A percentile compares a stretch with the other conserved stretches of the same genome.
These are phyloP conservation scores for Cercophora newfieldiana DNA, from an alignment of 495 filamentous ascomycete genomes.

Conservation along the genomic window DNA sequence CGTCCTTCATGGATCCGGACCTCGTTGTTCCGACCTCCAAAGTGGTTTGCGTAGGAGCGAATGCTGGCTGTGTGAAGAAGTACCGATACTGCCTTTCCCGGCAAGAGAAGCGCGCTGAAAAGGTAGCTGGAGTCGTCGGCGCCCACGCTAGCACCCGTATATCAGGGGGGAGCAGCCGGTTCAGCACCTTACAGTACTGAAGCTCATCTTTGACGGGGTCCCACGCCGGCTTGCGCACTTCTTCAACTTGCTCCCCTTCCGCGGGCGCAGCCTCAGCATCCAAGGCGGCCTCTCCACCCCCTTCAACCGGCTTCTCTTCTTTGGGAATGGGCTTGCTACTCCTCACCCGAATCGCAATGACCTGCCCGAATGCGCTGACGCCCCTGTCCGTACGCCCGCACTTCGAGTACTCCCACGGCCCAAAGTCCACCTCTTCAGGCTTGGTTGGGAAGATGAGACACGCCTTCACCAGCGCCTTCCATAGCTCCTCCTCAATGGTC, in stretches of 20 bases:
- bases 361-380: constrained; percentile 96
- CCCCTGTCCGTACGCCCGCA: constrained; percentile 91
- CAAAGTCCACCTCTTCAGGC: constrained; percentile 62
- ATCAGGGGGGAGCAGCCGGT: constrained; percentile 82
- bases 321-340: constrained; percentile 62
- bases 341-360: constrained; percentile 77
- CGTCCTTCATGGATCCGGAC: constrained; percentile 32
- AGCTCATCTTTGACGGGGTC: constrained; percentile 80
- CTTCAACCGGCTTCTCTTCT: background rate
- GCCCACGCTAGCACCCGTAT: constrained; percentile 94
- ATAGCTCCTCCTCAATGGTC: constrained; percentile 87
- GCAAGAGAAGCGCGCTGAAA: constrained; percentile 93
- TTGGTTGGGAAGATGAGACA: constrained; percentile 74
- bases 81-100: constrained; percentile 86
- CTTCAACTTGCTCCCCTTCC: background rate
- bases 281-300: background rate
- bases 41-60: constrained; percentile 55
- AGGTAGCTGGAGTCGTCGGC: constrained; percentile 70
- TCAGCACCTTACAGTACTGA: constrained; percentile 76
- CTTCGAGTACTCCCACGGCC: constrained; percentile 84
- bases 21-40: constrained; percentile 29
- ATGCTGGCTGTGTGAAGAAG: constrained; percentile 95
- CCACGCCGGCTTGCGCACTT: constrained; percentile 47
- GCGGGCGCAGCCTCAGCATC: constrained; percentile 3
- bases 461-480: constrained; percentile 80